phyloP scores from a whole-genome alignment of 2,329 filamentous ascomycete genomes.

The Aspergillus alliaceus region DNA sequence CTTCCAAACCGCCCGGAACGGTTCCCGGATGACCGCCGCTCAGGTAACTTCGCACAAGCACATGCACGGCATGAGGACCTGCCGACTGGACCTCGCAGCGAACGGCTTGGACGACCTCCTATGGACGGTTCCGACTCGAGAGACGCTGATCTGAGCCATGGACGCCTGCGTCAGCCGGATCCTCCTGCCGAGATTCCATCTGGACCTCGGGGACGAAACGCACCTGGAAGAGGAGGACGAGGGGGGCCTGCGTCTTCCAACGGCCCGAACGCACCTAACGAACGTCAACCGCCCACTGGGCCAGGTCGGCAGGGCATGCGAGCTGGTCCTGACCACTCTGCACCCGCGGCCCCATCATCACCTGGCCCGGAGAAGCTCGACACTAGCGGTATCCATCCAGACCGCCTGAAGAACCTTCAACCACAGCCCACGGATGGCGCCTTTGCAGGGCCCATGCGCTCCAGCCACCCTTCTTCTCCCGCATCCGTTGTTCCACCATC shows the following conservation, averaged over 20 bases:
- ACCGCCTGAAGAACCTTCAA: conserved; percentile 50
- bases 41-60: conserved; percentile 23
- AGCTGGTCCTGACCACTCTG: conserved; percentile 31
- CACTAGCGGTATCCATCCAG: conserved; percentile 54
- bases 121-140: conserved; percentile 32
- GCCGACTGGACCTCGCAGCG: conserved; percentile 55
- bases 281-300: conserved; percentile 46
- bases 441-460: conserved; percentile 19
- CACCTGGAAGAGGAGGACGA: conserved; percentile 38
- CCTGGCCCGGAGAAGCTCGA: conserved; percentile 36
- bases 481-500: conserved; percentile 36
- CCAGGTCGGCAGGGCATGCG: conserved; percentile 41
- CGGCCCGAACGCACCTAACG: conserved; percentile 25
- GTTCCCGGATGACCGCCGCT: conserved; percentile 37
- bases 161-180: conserved; percentile 46
- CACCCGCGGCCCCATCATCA: conserved; percentile 30
- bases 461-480: conserved; percentile 25
- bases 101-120: conserved; percentile 31
- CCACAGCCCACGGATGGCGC: conserved; percentile 26
- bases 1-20: conserved; percentile 38
- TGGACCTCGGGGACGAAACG: conserved; percentile 51
- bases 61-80: conserved; percentile 44
- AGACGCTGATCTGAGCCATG: conserved; percentile 49
- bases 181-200: conserved; percentile 50
- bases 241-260: conserved; percentile 27